phyloP scores from a whole-genome alignment of 2,329 filamentous ascomycete genomes.

The Penicillium sp. region DNA sequence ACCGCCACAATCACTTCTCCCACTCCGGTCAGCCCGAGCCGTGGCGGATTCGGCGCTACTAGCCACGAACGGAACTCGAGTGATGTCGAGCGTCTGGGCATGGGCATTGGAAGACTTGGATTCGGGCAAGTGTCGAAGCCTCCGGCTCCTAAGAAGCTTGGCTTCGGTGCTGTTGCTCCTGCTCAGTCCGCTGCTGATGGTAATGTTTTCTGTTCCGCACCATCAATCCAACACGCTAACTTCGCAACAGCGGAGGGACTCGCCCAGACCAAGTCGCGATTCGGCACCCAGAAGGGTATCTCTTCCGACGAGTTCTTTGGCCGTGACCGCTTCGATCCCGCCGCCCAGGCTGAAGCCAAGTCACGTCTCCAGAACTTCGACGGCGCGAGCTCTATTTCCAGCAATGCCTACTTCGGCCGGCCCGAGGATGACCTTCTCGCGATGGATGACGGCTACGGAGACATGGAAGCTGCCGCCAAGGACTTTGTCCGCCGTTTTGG shows the following conservation, averaged over 20 bases:
- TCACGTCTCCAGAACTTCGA: conserved; percentile 84
- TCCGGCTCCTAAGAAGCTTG: conserved; percentile 67
- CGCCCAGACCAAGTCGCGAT: conserved; percentile 79
- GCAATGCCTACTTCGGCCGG: conserved; percentile 94
- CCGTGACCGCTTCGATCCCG: conserved; percentile 77
- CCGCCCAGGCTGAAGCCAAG: conserved; percentile 79
- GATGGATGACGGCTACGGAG: conserved; percentile 73
- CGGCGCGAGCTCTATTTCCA: conserved; percentile 85
- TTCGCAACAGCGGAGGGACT: conserved; percentile 62
- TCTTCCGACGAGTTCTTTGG: conserved; percentile 98
- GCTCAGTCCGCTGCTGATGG: conserved; percentile 66
- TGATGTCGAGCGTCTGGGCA: conserved; percentile 83
- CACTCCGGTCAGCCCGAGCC: conserved; percentile 66
- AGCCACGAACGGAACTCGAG: conserved; percentile 58
- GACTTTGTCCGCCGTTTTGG: conserved; percentile 95
- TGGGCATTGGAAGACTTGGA: conserved; percentile 78
- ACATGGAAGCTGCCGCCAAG: conserved; percentile 87
- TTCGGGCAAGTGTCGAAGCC: conserved; percentile 71
- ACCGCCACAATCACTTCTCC: conserved; percentile 66
- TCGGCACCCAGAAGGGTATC: conserved; percentile 89
- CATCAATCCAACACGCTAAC: conserved; percentile 8
- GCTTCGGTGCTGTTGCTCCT: conserved; percentile 79
- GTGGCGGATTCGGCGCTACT: conserved; percentile 56
- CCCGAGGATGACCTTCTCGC: conserved; percentile 70
- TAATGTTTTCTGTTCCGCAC: conserved; percentile 35